phyloP scores from a whole-genome alignment of 129 eudicot species.

The Kitagawia praeruptora region DNA sequence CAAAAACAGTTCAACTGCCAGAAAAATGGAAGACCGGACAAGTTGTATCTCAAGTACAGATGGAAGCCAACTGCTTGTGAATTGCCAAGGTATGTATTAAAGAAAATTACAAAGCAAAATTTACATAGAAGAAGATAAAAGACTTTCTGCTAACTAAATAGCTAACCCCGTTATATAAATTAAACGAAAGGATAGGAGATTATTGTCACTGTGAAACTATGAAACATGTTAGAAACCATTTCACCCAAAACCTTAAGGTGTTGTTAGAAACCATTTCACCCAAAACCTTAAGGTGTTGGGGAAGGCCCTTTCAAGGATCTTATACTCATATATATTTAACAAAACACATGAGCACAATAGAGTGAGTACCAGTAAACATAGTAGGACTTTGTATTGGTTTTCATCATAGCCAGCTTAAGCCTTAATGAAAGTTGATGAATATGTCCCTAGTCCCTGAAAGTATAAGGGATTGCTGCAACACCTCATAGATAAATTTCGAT shows the following conservation, averaged over 20 bases:
- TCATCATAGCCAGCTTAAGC: neutral
- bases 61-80: conserved; percentile 12
- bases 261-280: too few relatives aligned
- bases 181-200: neutral
- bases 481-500: neutral
- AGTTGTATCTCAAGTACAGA: conserved; percentile 29
- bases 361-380: neutral
- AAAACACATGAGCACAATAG: neutral
- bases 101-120: neutral
- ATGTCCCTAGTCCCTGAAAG: neutral
- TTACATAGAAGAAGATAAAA: neutral
- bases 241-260: too few relatives aligned
- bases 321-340: too few relatives aligned
- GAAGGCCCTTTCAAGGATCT: too few relatives aligned
- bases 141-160: neutral
- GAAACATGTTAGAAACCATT: too few relatives aligned
- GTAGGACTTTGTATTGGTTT: neutral
- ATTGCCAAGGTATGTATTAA: neutral
- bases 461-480: neutral
- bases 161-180: neutral
- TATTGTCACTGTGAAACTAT: neutral
- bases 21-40: conserved; percentile 37
- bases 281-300: too few relatives aligned
- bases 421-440: neutral
- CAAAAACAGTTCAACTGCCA: conserved; percentile 32